phyloP scores from a whole-genome alignment of 257 asterid species.

The Cinchona pubescens region DNA sequence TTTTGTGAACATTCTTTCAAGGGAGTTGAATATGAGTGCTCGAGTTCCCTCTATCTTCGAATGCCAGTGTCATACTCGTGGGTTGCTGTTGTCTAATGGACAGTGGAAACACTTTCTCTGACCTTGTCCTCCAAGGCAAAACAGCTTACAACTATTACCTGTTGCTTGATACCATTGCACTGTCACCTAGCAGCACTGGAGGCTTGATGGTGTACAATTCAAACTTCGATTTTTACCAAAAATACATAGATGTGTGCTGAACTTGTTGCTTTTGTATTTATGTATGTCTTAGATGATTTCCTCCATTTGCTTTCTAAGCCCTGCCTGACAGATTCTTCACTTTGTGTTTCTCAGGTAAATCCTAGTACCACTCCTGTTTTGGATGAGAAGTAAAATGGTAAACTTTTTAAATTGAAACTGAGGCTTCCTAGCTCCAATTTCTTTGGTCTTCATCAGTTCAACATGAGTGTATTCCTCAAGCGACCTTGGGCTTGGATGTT shows the following conservation, averaged over 20 bases:
- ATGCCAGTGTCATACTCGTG: not conserved
- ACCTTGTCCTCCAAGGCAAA: not conserved
- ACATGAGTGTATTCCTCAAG: constrained; percentile 98
- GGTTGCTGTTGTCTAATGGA: not conserved
- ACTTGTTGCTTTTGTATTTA: not conserved
- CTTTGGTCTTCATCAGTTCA: constrained; percentile 91
- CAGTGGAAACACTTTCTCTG: not conserved
- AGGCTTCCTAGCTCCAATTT: constrained; percentile 73
- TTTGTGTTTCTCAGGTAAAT: constrained; percentile 61
- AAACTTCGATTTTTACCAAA: not conserved
- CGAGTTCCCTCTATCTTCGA: not conserved
- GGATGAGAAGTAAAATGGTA: constrained; percentile 81
- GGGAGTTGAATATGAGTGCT: not conserved
- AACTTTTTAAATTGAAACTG: constrained; percentile 67
- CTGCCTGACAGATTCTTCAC: constrained; percentile 2
- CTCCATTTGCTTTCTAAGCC: not conserved
- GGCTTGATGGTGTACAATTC: not conserved
- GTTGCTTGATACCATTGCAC: not conserved
- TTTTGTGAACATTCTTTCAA: not conserved
- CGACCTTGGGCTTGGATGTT: constrained; percentile 92
- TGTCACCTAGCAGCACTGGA: not conserved
- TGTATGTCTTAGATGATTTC: not conserved
- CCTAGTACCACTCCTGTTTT: constrained; percentile 56
- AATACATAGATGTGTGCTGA: no score
- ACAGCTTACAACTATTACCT: not conserved